Conservation (phyloP, 768 basidiomycete species). For the Obba rivulosa region DNA sequence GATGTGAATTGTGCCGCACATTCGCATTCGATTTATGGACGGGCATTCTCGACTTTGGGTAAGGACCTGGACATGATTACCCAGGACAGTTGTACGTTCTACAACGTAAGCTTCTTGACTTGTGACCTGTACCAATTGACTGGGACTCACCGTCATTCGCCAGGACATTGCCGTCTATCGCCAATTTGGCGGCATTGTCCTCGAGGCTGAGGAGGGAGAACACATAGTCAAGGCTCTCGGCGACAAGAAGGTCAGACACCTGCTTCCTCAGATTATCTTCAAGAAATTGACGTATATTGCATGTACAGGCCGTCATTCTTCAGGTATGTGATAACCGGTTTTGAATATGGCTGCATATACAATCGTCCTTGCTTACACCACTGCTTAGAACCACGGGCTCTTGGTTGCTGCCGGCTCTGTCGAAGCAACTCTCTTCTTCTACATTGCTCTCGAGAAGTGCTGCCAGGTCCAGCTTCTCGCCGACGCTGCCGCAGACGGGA, state of each 20-base stretch:
- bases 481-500: conserved; percentile 23
- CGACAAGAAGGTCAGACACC: conserved; percentile 16
- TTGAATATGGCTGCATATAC: background rate
- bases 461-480: conserved; percentile 27
- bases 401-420: conserved; percentile 20
- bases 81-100: conserved; percentile 31
- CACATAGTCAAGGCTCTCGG: conserved; percentile 26
- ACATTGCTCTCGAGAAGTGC: conserved; percentile 22
- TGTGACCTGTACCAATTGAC: too few species aligned
- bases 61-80: conserved; percentile 26
- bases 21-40: conserved; percentile 30
- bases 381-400: conserved; percentile 22
- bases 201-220: conserved; percentile 26
- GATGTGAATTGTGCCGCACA: conserved; percentile 32
- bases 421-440: conserved; percentile 22
- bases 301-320: conserved; percentile 17
- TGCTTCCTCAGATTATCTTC: background rate
- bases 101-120: conserved; percentile 14
- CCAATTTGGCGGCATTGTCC: conserved; percentile 31
- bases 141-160: background rate
- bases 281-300: background rate
- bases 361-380: background rate
- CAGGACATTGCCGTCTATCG: conserved; percentile 27
- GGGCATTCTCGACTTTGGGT: conserved; percentile 33
- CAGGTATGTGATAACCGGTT: conserved; percentile 6